Evolutionary conservation across 2,329 filamentous ascomycete species (phyloP).

Genomic region (Exserohilum rostratum): DNA sequence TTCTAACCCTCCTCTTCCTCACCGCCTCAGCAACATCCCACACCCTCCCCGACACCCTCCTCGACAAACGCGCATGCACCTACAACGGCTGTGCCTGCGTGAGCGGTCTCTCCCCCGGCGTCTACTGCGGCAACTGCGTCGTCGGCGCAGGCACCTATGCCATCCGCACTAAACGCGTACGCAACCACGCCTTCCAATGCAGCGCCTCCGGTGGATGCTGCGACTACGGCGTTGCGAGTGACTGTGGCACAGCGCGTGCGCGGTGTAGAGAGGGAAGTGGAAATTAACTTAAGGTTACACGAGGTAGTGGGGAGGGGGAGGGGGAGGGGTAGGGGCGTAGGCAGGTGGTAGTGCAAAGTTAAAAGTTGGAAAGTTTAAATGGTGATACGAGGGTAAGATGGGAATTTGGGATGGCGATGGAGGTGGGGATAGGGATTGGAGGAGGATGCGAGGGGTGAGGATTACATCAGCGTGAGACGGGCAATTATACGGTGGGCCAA

Average conservation of each 20-base stretch:
- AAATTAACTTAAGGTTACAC: background rate
- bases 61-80: conserved; percentile 7
- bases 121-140: conserved; percentile 13
- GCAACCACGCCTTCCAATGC: conserved; percentile 9
- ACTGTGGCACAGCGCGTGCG: conserved; percentile 8
- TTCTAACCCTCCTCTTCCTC: background rate
- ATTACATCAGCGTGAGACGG: too few relatives aligned
- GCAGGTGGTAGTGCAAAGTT: too few relatives aligned
- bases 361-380: too few relatives aligned
- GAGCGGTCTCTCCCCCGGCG: conserved; percentile 5
- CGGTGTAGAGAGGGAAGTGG: conserved; percentile 6
- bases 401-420: too few relatives aligned
- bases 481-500: too few relatives aligned
- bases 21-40: background rate
- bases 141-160: conserved; percentile 14
- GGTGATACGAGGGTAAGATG: too few relatives aligned
- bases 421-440: too few relatives aligned
- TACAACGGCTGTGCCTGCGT: conserved; percentile 13
- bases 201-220: conserved; percentile 6
- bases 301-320: too few relatives aligned
- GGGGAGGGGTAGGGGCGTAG: too few relatives aligned
- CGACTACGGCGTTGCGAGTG: conserved; percentile 10
- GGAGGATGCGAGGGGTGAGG: too few relatives aligned
- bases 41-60: background rate
- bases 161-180: conserved; percentile 9